These are phyloP conservation scores for Vitis labrusca DNA, from an alignment of 164 flowering plant species.

Conservation along the genomic window DNA sequence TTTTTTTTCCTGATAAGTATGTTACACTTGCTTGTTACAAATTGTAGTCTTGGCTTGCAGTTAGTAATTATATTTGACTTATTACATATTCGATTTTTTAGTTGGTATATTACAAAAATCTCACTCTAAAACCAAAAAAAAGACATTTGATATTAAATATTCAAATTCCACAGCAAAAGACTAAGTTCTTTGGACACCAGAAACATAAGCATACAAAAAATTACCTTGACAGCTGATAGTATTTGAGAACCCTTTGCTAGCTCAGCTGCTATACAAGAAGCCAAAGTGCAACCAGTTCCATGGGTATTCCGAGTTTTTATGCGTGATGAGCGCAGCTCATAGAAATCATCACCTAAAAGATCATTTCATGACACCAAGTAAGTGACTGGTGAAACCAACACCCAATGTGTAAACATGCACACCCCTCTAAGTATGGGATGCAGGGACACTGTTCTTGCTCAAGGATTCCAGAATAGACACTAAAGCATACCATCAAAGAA, in stretches of 20 bases:
- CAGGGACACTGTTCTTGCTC: not conserved
- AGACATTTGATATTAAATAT: not conserved
- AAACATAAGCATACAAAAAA: constrained; percentile 2
- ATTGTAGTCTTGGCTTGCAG: not conserved
- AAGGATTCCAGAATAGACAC: constrained; percentile 1
- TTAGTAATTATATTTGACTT: no score
- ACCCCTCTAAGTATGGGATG: not conserved
- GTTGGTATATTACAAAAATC: no score
- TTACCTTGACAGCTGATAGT: constrained; percentile 82
- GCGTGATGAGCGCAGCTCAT: constrained; percentile 73
- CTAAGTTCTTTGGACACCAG: not conserved
- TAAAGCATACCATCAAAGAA: constrained; percentile 73
- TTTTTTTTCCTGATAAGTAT: not conserved
- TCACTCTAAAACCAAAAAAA: not conserved
- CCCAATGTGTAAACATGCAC: not conserved
- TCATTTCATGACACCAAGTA: constrained; percentile 1
- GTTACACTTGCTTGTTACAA: not conserved
- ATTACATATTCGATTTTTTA: no score
- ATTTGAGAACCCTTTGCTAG: constrained; percentile 86
- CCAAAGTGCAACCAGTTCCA: constrained; percentile 98
- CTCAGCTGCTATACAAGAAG: constrained; percentile 94
- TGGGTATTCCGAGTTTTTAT: constrained; percentile 79
- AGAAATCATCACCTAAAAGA: constrained; percentile 53
- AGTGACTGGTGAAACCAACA: no score
- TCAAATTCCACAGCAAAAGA: no score